A percentile compares a stretch with the other conserved stretches of the same genome.
Evolutionary conservation across 2,329 filamentous ascomycete species (phyloP).

Genomic region (Neonectria ditissima): DNA sequence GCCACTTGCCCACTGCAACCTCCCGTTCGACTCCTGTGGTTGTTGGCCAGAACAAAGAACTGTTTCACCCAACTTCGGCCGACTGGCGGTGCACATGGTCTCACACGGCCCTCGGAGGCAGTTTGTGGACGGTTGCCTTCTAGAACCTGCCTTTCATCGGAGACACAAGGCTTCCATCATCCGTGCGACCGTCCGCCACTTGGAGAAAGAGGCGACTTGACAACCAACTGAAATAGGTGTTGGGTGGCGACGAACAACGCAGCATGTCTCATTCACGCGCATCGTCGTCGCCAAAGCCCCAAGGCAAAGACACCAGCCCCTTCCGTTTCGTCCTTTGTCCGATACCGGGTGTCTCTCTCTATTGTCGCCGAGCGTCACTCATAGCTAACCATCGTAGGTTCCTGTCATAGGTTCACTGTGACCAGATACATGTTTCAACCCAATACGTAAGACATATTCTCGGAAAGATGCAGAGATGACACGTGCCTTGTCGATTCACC

Average conservation of each 20-base stretch:
- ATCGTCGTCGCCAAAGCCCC: slow-evolving; percentile 1
- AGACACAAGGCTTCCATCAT: not conserved
- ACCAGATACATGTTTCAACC: not conserved
- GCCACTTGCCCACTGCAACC: not conserved
- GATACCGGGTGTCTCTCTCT: not conserved
- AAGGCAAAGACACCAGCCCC: not conserved
- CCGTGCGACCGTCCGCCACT: not conserved
- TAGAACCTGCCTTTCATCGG: not conserved
- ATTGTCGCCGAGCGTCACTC: not conserved
- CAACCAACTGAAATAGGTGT: not conserved
- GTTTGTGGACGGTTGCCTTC: not conserved
- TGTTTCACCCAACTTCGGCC: not conserved
- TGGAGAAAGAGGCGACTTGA: not conserved
- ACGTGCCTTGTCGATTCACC: not conserved
- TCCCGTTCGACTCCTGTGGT: not conserved
- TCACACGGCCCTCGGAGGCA: not conserved
- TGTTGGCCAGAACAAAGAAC: not conserved
- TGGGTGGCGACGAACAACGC: not conserved
- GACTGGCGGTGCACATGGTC: not conserved
- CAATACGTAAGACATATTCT: not conserved
- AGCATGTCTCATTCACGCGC: not conserved
- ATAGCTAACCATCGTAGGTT: not conserved
- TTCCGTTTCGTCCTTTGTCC: not conserved
- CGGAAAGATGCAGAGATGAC: not conserved
- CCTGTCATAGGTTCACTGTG: not conserved